Conservation (phyloP, 78 protist genomes). For the Isochrysis galbana region DNA sequence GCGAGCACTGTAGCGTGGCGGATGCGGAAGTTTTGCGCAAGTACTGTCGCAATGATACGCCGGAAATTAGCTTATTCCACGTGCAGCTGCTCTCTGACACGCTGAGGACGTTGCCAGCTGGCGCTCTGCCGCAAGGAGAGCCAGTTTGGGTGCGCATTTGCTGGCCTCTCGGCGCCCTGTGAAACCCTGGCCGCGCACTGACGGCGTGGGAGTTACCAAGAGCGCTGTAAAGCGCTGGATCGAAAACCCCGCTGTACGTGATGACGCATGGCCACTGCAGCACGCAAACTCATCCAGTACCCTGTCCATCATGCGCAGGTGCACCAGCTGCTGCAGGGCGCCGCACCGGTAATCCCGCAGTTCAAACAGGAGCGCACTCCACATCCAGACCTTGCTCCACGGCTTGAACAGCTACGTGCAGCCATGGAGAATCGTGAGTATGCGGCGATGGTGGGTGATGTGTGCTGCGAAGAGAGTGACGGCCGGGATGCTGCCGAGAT, state of each 20-base stretch:
- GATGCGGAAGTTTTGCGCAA: background rate
- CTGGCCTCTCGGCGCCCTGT: no score
- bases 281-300: no score
- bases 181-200: no score
- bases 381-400: background rate
- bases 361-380: background rate
- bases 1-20: background rate
- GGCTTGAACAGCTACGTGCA: background rate
- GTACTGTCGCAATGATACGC: background rate
- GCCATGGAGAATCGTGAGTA: background rate
- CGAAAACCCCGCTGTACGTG: no score
- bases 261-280: no score
- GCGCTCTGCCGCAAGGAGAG: no score
- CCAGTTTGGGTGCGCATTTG: no score
- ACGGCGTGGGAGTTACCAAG: no score
- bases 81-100: background rate
- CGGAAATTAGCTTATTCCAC: background rate
- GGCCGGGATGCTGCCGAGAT: conserved; percentile 8
- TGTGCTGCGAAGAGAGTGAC: background rate
- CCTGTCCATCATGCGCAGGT: no score
- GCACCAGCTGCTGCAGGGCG: conserved; percentile 24
- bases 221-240: no score
- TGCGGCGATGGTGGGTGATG: conserved; percentile 1
- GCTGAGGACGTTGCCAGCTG: background rate
- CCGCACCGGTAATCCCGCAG: background rate